phyloP scores from a whole-genome alignment of 805 yeast species.

The Zygosaccharomyces bisporus region DNA sequence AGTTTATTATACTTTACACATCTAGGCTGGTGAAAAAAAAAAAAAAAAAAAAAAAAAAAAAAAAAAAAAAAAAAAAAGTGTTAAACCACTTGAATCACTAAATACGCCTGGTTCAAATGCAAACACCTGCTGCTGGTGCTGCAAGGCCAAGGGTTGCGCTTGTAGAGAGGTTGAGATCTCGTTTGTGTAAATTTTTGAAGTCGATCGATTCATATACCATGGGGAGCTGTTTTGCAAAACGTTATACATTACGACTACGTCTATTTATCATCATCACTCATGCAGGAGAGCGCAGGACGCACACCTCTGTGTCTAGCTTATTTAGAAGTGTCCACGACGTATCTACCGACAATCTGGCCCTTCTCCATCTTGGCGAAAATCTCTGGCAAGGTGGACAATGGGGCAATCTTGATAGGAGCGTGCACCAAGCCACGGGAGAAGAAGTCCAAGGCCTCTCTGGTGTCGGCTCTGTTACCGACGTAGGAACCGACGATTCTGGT shows the following conservation, averaged over 20 bases:
- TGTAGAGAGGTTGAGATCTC: no score
- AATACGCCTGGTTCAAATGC: no score
- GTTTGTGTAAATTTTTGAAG: no score
- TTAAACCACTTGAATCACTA: not conserved
- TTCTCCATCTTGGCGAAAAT: slow-evolving; percentile 73
- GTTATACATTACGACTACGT: slow-evolving; percentile 1
- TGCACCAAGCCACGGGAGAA: slow-evolving; percentile 62
- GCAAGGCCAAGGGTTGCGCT: no score
- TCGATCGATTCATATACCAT: no score
- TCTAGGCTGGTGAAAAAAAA: not conserved
- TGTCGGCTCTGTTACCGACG: slow-evolving; percentile 87
- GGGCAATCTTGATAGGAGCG: slow-evolving; percentile 69
- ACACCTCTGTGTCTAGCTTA: slow-evolving; percentile 24
- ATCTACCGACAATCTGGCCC: slow-evolving; percentile 81
- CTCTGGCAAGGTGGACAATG: slow-evolving; percentile 61
- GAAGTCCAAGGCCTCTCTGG: slow-evolving; percentile 74
- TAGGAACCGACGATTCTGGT: slow-evolving; percentile 74
- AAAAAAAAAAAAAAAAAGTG: not conserved
- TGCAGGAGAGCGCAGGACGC: not conserved
- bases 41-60: not conserved
- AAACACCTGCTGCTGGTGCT: no score
- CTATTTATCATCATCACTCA: slow-evolving; percentile 6
- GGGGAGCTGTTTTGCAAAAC: not conserved
- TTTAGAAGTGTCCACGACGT: slow-evolving; percentile 72
- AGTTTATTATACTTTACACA: no score